Conservation (phyloP, 805 yeast species). For the Starmerella kuoi region DNA sequence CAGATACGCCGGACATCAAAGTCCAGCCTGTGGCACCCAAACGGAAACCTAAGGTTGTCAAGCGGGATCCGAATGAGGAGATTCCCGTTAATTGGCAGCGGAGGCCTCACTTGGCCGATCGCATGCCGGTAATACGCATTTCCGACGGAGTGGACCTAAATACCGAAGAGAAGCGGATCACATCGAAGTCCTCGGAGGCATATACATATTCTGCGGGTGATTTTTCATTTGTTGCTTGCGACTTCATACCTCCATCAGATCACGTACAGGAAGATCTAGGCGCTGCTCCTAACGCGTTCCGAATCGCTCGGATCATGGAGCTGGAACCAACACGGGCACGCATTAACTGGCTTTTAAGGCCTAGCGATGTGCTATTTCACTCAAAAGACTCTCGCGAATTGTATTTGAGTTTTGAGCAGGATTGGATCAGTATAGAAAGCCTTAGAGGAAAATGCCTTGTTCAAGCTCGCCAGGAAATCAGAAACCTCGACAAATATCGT, state of each 20-base stretch:
- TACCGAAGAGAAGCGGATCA: neutral
- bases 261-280: conserved; percentile 1
- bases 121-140: conserved; percentile 13
- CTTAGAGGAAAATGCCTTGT: conserved; percentile 68
- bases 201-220: neutral
- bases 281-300: conserved; percentile 91
- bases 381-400: conserved; percentile 61
- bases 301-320: conserved; percentile 73
- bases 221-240: neutral
- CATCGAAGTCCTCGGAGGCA: neutral
- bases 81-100: conserved; percentile 27
- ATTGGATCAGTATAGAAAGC: conserved; percentile 61
- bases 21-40: neutral
- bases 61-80: conserved; percentile 5
- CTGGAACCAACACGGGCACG: conserved; percentile 37
- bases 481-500: conserved; percentile 43
- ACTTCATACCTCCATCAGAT: neutral
- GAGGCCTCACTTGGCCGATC: conserved; percentile 22
- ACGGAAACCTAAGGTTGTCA: neutral
- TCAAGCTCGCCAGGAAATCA: conserved; percentile 53
- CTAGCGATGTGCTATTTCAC: conserved; percentile 64
- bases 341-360: conserved; percentile 81
- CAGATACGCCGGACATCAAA: neutral
- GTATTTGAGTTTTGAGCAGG: conserved; percentile 77
- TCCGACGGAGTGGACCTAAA: conserved; percentile 1